Conservation (phyloP, 495 filamentous ascomycete species). For the Neurospora africana region DNA sequence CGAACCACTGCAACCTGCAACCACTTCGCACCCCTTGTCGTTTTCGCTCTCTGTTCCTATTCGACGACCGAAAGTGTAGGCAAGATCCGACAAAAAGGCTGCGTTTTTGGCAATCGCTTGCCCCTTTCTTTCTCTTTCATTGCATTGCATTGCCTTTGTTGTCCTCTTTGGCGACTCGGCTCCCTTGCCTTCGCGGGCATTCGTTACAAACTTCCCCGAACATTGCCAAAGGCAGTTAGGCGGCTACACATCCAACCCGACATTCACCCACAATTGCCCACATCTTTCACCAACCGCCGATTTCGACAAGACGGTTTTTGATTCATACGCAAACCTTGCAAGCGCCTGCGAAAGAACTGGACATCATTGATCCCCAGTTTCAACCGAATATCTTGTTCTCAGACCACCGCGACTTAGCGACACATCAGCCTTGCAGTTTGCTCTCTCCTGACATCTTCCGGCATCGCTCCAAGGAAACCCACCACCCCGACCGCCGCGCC, state of each 20-base stretch:
- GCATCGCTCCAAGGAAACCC: conserved; percentile 5
- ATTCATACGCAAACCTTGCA: background rate
- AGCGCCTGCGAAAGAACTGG: background rate
- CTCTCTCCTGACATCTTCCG: background rate
- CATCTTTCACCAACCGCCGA: background rate
- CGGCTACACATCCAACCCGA: conserved; percentile 6
- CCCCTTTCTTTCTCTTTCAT: background rate
- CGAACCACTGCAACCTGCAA: background rate
- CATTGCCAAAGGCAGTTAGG: conserved; percentile 15
- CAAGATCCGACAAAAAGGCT: background rate
- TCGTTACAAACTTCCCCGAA: conserved; percentile 1
- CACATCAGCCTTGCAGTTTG: background rate
- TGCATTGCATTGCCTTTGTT: background rate
- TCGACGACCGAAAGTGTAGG: background rate
- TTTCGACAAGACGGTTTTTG: background rate
- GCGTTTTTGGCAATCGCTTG: background rate
- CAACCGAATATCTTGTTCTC: background rate
- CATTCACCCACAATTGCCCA: conserved; percentile 3
- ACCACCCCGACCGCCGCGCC: background rate
- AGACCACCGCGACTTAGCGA: conserved; percentile 1
- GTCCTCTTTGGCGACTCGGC: background rate
- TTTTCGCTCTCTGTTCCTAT: background rate
- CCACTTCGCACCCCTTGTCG: background rate
- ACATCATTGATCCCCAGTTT: background rate
- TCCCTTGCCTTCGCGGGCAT: background rate